Percentiles rank a stretch among this genome's conserved stretches.
Conservation (phyloP, 2,329 filamentous ascomycete species). For the Cladosporium halotolerans region DNA sequence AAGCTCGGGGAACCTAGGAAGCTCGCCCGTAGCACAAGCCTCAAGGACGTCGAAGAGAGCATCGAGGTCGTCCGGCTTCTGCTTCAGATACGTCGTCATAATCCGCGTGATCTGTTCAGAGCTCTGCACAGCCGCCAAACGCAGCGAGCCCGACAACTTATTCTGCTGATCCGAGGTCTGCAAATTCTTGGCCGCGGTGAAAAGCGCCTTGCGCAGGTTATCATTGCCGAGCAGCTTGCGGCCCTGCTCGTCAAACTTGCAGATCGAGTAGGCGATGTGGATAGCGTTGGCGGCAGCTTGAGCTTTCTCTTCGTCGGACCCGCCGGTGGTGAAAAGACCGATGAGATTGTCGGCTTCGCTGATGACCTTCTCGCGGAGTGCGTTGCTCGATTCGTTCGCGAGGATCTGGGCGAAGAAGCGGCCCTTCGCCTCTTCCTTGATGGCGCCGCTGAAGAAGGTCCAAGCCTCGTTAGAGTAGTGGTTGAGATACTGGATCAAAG, state of each 20-base stretch:
- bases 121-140: conserved; percentile 81
- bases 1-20: conserved; percentile 69
- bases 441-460: conserved; percentile 67
- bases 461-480: conserved; percentile 86
- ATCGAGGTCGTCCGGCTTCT: conserved; percentile 60
- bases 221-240: conserved; percentile 58
- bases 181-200: conserved; percentile 67
- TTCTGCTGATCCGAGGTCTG: conserved; percentile 68
- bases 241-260: conserved; percentile 56
- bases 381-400: conserved; percentile 64
- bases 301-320: conserved; percentile 60
- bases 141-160: conserved; percentile 62
- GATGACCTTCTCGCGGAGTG: conserved; percentile 68
- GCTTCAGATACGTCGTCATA: conserved; percentile 71
- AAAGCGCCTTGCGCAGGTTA: conserved; percentile 52
- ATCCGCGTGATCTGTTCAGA: conserved; percentile 82
- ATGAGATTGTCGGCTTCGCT: conserved; percentile 68
- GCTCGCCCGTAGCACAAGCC: conserved; percentile 72
- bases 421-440: conserved; percentile 82
- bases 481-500: conserved; percentile 88
- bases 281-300: conserved; percentile 73
- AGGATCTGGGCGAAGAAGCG: conserved; percentile 87
- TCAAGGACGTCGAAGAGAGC: conserved; percentile 80
- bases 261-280: conserved; percentile 75
- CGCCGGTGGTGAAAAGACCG: conserved; percentile 55